Evolutionary conservation across 768 basidiomycete genomes (phyloP), one percentile per base, ranked within the genome.

Genomic region (Suillus variegatus): DNA sequence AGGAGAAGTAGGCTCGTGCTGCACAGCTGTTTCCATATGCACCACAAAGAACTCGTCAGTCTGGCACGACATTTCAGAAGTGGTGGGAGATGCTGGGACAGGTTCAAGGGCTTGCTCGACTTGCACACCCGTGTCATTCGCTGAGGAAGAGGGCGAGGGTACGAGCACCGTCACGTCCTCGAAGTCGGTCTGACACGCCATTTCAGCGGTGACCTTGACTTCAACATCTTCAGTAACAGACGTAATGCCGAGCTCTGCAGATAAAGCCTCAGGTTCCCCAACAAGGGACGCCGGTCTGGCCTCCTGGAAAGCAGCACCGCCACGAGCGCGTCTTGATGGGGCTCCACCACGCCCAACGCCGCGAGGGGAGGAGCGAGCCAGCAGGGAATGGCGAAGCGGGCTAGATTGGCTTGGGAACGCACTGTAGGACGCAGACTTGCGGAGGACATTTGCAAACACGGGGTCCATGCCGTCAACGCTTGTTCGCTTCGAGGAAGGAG

Each of bases 401-500:
- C 88, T 90, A 20, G 81, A 79, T 63, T 80, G 73, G 41, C 84
- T 82, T 3, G 74, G 76, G n/a, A 82, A 57, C 3, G 82, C 79
- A 47, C 77, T 79, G 56, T 77, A 74, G 22, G 79, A 82, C 0
- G 78, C 75, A 6, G 83, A 77, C 47, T 88, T 88, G 63, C 86
- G 86, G 54, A 94, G 85, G 16, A 93, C 82, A 65, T 91, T 92
- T 62, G 93, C 92, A 71, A 93, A 95, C 1, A 79, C 84, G 12
- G 94, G 94, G 67, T 95, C 94, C 90, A 95, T 92, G 52, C 92
- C 93, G 64, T 94, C 92, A 5, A 93, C 84, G 70, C 89, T 92
- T 7, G 85, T 85, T 43, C 88, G 82, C 70, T 91, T 90, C 4
- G 88, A 89, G 10, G 73, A 76, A 46, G 79, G 73, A 44, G 76